phyloP scores from a whole-genome alignment of 805 yeast genomes.

The Zygoascus ofunaensis region DNA sequence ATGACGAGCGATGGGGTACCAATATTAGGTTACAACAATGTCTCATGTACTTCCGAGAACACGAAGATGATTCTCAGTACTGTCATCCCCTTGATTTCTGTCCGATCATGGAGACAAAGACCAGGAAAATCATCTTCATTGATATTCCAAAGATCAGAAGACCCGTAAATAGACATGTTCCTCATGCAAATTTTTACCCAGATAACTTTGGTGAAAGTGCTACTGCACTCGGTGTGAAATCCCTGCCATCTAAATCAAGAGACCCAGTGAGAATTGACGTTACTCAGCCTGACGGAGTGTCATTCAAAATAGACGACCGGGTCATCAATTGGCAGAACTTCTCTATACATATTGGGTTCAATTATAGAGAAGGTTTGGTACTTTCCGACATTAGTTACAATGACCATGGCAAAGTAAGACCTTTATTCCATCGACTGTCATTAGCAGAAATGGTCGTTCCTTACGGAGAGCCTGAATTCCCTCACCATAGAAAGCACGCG shows the following conservation, averaged over 20 bases:
- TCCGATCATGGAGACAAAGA: constrained; percentile 71
- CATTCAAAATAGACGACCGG: constrained; percentile 61
- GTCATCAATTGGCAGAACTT: constrained; percentile 71
- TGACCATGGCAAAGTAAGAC: constrained; percentile 40
- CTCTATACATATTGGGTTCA: constrained; percentile 72
- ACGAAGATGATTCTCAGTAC: constrained; percentile 59
- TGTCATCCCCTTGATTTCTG: constrained; percentile 74
- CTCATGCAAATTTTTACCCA: constrained; percentile 64
- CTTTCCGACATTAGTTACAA: constrained; percentile 63
- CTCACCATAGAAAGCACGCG: constrained; percentile 80
- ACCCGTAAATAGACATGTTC: constrained; percentile 50
- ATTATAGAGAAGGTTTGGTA: constrained; percentile 79
- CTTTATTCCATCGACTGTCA: constrained; percentile 71
- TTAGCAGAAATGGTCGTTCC: constrained; percentile 80
- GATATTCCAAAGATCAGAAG: constrained; percentile 71
- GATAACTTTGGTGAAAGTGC: too few relatives aligned
- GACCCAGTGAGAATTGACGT: constrained; percentile 33
- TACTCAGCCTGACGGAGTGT: constrained; percentile 76
- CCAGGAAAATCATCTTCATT: constrained; percentile 56
- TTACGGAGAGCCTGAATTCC: constrained; percentile 69
- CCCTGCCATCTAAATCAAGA: constrained; percentile 47
- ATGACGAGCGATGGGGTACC: constrained; percentile 72
- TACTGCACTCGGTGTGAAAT: too few relatives aligned
- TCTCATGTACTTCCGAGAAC: constrained; percentile 63
- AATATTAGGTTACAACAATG: constrained; percentile 71